Conservation (phyloP, 495 filamentous ascomycete genomes). For the Saxophila tyrrhenica region DNA sequence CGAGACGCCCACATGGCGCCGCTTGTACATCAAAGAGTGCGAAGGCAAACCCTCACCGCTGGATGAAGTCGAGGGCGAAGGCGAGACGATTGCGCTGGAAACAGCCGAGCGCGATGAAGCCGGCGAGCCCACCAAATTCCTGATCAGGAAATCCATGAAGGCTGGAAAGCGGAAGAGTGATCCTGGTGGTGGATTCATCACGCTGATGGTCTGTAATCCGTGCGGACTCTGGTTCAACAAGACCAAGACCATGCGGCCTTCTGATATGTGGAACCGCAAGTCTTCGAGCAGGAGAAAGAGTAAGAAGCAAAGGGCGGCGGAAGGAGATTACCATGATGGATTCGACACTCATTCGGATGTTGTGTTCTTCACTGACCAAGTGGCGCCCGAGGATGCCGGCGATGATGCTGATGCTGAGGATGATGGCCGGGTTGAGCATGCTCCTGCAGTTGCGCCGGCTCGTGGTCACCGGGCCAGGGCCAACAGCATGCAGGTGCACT, state of each 20-base stretch:
- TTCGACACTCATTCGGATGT: slow-evolving; percentile 17
- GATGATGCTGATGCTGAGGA: background rate
- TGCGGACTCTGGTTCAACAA: slow-evolving; percentile 92
- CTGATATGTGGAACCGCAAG: slow-evolving; percentile 66
- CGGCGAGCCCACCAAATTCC: slow-evolving; percentile 46
- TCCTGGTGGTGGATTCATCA: slow-evolving; percentile 50
- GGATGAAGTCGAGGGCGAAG: slow-evolving; percentile 55
- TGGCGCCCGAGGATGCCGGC: slow-evolving; percentile 9
- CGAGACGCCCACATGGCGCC: slow-evolving; percentile 90
- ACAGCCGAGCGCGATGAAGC: slow-evolving; percentile 48
- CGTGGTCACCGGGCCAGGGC: slow-evolving; percentile 6
- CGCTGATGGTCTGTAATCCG: slow-evolving; percentile 80
- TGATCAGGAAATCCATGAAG: slow-evolving; percentile 51
- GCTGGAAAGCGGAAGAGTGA: slow-evolving; percentile 55
- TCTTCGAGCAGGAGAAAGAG: slow-evolving; percentile 27
- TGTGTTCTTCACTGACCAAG: slow-evolving; percentile 16
- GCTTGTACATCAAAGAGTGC: slow-evolving; percentile 63
- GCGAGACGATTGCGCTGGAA: slow-evolving; percentile 52
- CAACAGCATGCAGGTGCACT: slow-evolving; percentile 12
- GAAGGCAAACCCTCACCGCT: slow-evolving; percentile 36
- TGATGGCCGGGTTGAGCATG: background rate
- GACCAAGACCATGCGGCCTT: slow-evolving; percentile 70
- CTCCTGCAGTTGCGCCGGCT: background rate
- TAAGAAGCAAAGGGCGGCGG: slow-evolving; percentile 14
- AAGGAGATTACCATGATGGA: slow-evolving; percentile 6